Evolutionary conservation across 176 grass and related monocot genomes (phyloP).

Genomic region (Juncus inflexus): DNA sequence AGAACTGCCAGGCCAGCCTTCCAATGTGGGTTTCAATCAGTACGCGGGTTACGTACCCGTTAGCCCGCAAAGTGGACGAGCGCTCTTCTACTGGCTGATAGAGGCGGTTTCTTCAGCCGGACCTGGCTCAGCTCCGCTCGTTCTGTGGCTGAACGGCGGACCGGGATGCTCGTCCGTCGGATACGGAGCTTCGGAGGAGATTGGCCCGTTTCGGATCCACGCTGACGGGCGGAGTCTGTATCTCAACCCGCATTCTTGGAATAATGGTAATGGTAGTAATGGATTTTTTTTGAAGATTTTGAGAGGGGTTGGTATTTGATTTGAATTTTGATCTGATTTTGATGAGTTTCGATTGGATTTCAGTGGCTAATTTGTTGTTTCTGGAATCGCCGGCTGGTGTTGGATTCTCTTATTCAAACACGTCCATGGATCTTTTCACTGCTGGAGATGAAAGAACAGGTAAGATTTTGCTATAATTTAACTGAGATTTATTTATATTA

Average conservation of each 20-base stretch:
- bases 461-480: constrained; percentile 25
- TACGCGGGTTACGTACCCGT: constrained; percentile 90
- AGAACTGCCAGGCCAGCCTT: constrained; percentile 67
- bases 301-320: background rate
- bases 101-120: constrained; percentile 61
- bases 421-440: constrained; percentile 73
- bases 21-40: constrained; percentile 59
- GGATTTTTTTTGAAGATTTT: constrained; percentile 1
- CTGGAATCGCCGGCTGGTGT: constrained; percentile 92
- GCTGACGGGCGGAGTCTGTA: constrained; percentile 63
- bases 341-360: constrained; percentile 16
- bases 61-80: constrained; percentile 53
- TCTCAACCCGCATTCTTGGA: constrained; percentile 83
- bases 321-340: constrained; percentile 19
- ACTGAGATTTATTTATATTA: background rate
- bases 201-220: constrained; percentile 88
- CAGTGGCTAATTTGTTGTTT: constrained; percentile 93
- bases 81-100: constrained; percentile 97
- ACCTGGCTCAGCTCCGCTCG: constrained; percentile 53
- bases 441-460: constrained; percentile 77
- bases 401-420: constrained; percentile 92
- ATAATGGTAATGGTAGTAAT: constrained; percentile 50
- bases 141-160: constrained; percentile 95
- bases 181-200: constrained; percentile 93
- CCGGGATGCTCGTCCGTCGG: constrained; percentile 87